phyloP scores from a whole-genome alignment of 108 stramenopile species.

The Cyclotella choctawhatcheeana region DNA sequence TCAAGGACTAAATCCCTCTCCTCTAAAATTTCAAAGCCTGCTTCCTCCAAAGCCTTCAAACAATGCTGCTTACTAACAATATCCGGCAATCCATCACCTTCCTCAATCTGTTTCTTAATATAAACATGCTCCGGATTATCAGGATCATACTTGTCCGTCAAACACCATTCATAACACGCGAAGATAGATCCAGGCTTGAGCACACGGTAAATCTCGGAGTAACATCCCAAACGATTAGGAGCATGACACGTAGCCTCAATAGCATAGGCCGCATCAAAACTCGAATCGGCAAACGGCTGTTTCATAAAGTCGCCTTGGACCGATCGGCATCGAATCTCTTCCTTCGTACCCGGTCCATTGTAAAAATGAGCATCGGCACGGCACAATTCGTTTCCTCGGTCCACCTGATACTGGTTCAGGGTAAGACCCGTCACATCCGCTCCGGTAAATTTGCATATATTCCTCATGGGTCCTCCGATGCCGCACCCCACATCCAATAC shows the following conservation, averaged over 20 bases:
- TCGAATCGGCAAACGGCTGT: conserved; percentile 75
- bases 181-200: conserved; percentile 87
- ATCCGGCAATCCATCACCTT: conserved; percentile 91
- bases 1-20: conserved; percentile 75
- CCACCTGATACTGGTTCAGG: conserved; percentile 89
- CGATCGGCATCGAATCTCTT: conserved; percentile 35
- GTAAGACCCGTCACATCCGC: conserved; percentile 81
- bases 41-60: conserved; percentile 66
- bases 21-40: conserved; percentile 83
- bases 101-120: conserved; percentile 90
- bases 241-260: conserved; percentile 97
- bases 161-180: conserved; percentile 93
- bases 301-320: conserved; percentile 92
- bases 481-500: conserved; percentile 95
- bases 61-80: conserved; percentile 67
- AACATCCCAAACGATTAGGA: conserved; percentile 77
- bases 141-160: conserved; percentile 87
- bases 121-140: conserved; percentile 63
- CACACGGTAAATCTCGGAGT: conserved; percentile 79
- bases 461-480: conserved; percentile 95
- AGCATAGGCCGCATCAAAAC: conserved; percentile 90
- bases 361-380: conserved; percentile 43
- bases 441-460: conserved; percentile 86
- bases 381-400: conserved; percentile 85
- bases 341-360: conserved; percentile 37